phyloP scores from a whole-genome alignment of 1,284 basidiomycete genomes.

The Microstroma glucosiphilum region DNA sequence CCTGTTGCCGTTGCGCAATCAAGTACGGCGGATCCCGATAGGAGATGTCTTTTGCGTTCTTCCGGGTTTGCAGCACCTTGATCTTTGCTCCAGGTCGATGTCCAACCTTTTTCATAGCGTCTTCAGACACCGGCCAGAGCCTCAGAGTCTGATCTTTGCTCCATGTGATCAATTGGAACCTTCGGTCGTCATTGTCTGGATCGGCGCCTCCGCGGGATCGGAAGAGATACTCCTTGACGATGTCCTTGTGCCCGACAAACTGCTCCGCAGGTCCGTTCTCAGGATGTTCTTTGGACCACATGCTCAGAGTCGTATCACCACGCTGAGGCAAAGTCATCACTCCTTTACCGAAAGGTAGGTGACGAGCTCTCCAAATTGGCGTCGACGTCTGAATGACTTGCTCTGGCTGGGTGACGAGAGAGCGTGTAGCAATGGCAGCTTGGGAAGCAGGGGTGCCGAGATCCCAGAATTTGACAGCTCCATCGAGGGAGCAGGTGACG shows the following conservation, averaged over 20 bases:
- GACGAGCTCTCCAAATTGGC: constrained; percentile 88
- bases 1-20: background rate
- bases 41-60: constrained; percentile 41
- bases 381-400: constrained; percentile 67
- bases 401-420: constrained; percentile 42
- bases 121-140: constrained; percentile 78
- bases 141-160: constrained; percentile 86
- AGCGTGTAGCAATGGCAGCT: constrained; percentile 32
- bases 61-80: constrained; percentile 55
- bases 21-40: constrained; percentile 28
- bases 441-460: constrained; percentile 29
- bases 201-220: constrained; percentile 59
- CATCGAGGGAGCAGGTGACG: constrained; percentile 47
- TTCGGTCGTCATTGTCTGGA: constrained; percentile 33
- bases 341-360: constrained; percentile 86
- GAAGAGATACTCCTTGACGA: constrained; percentile 98
- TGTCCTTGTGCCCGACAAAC: constrained; percentile 83
- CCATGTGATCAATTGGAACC: constrained; percentile 74
- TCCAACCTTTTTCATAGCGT: constrained; percentile 61
- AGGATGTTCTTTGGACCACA: constrained; percentile 63
- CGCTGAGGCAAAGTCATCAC: constrained; percentile 84
- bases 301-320: constrained; percentile 74
- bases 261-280: constrained; percentile 60
- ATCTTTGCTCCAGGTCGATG: constrained; percentile 56
- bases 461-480: constrained; percentile 48